Evolutionary conservation across 768 basidiomycete genomes (phyloP).

Genomic region (Boletus rubescentipes): DNA sequence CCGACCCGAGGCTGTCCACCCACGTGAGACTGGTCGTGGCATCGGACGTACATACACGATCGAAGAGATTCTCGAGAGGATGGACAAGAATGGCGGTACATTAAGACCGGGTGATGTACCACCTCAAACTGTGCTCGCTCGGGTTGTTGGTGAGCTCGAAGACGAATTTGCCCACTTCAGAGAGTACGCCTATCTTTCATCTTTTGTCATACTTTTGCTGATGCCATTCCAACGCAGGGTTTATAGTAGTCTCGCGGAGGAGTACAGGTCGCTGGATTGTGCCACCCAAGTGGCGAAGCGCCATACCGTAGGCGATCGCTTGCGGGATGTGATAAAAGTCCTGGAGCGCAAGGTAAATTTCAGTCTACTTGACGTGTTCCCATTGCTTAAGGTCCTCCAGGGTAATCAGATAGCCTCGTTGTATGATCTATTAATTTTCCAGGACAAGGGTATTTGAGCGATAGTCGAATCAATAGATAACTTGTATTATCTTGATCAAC

Average conservation of each 20-base stretch:
- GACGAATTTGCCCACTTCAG: conserved; percentile 96
- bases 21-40: conserved; percentile 1
- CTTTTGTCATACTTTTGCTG: neutral
- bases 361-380: neutral
- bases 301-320: conserved; percentile 82
- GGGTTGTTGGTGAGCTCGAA: conserved; percentile 86
- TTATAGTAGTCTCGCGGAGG: conserved; percentile 87
- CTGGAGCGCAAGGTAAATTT: conserved; percentile 81
- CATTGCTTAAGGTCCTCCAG: conserved; percentile 37
- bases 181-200: conserved; percentile 52
- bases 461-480: conserved; percentile 1
- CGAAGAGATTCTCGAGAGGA: conserved; percentile 27
- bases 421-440: conserved; percentile 79
- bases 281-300: conserved; percentile 78
- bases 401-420: conserved; percentile 93
- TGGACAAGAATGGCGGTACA: conserved; percentile 25
- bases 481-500: neutral
- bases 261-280: conserved; percentile 89
- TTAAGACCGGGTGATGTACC: conserved; percentile 47
- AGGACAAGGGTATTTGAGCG: conserved; percentile 47
- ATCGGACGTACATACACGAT: conserved; percentile 12
- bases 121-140: conserved; percentile 82
- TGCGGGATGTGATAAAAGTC: conserved; percentile 88
- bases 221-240: conserved; percentile 44
- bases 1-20: neutral